Conservation (phyloP, 2,329 filamentous ascomycete genomes). For the Cordyceps farinosa region DNA sequence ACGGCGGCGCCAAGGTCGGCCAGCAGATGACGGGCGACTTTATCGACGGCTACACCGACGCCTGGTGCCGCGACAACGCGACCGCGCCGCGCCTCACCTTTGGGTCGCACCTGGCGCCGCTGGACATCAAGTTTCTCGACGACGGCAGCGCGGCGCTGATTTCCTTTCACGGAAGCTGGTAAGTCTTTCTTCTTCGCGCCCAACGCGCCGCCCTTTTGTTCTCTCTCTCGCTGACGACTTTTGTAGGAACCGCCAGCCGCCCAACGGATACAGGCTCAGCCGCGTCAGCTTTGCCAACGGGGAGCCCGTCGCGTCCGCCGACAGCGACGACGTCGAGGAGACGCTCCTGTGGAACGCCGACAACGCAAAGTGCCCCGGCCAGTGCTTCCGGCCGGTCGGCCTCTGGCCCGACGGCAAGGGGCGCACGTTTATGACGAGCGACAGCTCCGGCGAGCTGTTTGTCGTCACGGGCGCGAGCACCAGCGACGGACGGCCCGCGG, state of each 20-base stretch:
- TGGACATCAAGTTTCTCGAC: slow-evolving; percentile 60
- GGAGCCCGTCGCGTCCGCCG: slow-evolving; percentile 29
- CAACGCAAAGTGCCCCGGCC: slow-evolving; percentile 39
- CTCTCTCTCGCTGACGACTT: no score
- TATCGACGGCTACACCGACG: slow-evolving; percentile 23
- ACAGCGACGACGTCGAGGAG: slow-evolving; percentile 40
- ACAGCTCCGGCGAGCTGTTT: slow-evolving; percentile 54
- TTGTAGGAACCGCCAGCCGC: slow-evolving; percentile 31
- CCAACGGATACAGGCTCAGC: slow-evolving; percentile 38
- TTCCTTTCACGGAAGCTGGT: slow-evolving; percentile 61
- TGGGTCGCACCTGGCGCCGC: slow-evolving; percentile 56
- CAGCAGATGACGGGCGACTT: slow-evolving; percentile 26
- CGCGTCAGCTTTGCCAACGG: slow-evolving; percentile 36
- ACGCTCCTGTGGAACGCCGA: slow-evolving; percentile 50
- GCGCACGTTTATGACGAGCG: slow-evolving; percentile 51
- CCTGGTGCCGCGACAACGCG: slow-evolving; percentile 23
- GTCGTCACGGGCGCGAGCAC: slow-evolving; percentile 31
- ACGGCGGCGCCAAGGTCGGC: slow-evolving; percentile 19
- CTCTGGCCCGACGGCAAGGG: slow-evolving; percentile 38
- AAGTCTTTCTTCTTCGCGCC: no score
- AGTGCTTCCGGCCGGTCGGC: slow-evolving; percentile 52
- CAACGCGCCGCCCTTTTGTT: no score
- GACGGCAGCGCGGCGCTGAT: slow-evolving; percentile 55
- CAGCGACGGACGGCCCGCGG: background rate
- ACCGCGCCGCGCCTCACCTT: slow-evolving; percentile 26